phyloP scores from a whole-genome alignment of 495 filamentous ascomycete species.

The Annulohypoxylon maeteangense region DNA sequence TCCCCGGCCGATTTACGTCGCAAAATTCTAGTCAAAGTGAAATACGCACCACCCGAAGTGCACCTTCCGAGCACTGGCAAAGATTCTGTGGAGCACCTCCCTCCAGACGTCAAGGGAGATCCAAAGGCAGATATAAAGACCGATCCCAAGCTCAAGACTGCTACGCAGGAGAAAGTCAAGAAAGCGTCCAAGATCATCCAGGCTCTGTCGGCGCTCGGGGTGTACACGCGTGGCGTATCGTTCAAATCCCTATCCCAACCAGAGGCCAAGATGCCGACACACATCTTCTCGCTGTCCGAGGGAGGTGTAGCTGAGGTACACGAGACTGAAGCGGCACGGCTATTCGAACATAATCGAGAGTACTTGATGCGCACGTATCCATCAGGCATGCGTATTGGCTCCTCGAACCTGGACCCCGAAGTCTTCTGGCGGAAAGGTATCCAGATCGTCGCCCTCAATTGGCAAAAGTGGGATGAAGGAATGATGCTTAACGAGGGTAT shows the following conservation, averaged over 20 bases:
- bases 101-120: constrained; percentile 13
- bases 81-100: constrained; percentile 26
- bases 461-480: constrained; percentile 89
- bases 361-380: constrained; percentile 92
- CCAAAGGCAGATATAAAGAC: neutral
- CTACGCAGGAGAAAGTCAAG: constrained; percentile 49
- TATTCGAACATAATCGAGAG: constrained; percentile 85
- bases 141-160: constrained; percentile 32
- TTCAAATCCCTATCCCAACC: constrained; percentile 74
- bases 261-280: constrained; percentile 76
- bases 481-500: constrained; percentile 97
- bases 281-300: constrained; percentile 90
- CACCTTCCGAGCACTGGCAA: constrained; percentile 46
- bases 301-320: constrained; percentile 77
- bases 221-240: constrained; percentile 84
- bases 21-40: constrained; percentile 93
- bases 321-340: constrained; percentile 63
- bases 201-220: constrained; percentile 74
- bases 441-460: constrained; percentile 93
- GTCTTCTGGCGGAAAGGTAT: constrained; percentile 89
- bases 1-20: constrained; percentile 70
- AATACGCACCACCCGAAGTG: constrained; percentile 66
- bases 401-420: constrained; percentile 85
- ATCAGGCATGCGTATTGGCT: constrained; percentile 80
- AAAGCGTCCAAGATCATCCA: constrained; percentile 77